Conservation (phyloP, 2,329 filamentous ascomycete genomes). For the Thelonectria blattea region DNA sequence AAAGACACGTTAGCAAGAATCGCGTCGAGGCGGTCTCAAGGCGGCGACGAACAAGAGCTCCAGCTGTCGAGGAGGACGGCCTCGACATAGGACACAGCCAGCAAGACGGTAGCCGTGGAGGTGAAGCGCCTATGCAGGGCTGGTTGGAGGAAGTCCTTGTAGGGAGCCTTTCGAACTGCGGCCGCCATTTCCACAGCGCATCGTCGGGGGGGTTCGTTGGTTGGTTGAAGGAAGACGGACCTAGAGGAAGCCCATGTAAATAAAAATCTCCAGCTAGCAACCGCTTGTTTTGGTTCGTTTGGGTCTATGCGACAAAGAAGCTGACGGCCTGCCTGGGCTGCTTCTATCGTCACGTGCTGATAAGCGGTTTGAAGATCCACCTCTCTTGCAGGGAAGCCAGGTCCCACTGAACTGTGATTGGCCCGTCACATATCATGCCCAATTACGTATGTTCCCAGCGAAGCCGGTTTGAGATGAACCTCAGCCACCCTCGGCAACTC, state of each 20-base stretch:
- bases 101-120: slow-evolving; percentile 72
- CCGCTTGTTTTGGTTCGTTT: slow-evolving; percentile 8
- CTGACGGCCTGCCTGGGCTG: slow-evolving; percentile 15
- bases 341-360: slow-evolving; percentile 41
- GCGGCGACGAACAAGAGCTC: slow-evolving; percentile 66
- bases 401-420: slow-evolving; percentile 30
- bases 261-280: slow-evolving; percentile 46
- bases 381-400: slow-evolving; percentile 10
- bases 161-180: slow-evolving; percentile 65
- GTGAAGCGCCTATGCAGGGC: slow-evolving; percentile 87
- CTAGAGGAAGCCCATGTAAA: slow-evolving; percentile 37
- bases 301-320: slow-evolving; percentile 30
- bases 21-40: background rate
- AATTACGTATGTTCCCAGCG: slow-evolving; percentile 41
- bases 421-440: slow-evolving; percentile 18
- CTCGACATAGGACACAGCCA: slow-evolving; percentile 75
- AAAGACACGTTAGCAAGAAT: slow-evolving; percentile 23
- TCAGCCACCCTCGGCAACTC: slow-evolving; percentile 30
- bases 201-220: slow-evolving; percentile 43
- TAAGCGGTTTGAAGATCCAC: slow-evolving; percentile 15
- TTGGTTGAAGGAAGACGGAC: slow-evolving; percentile 17
- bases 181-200: slow-evolving; percentile 58
- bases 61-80: slow-evolving; percentile 73
- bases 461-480: slow-evolving; percentile 22
- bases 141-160: slow-evolving; percentile 91